Base-by-base conservation (phyloP, 1,139 yeast species). In the Scheffersomyces parashehatae region DNA sequence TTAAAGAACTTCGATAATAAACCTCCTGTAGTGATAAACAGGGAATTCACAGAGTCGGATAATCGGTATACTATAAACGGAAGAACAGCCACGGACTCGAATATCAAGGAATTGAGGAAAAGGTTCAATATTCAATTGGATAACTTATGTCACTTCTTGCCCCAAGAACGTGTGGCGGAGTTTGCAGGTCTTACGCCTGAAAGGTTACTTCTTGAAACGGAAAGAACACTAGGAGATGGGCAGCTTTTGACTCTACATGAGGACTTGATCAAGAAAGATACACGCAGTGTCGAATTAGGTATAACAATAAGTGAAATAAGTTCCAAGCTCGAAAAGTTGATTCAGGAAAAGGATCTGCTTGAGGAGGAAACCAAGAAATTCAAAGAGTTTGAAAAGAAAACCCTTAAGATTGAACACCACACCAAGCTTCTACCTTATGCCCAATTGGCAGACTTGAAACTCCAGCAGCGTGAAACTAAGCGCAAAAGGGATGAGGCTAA, bases 91-190 rank as follows among this genome's bases (percentile, higher is more conserved):
- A 65, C 73, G 1, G 86, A 81, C 46, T 59, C 60, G 26, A 67
- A 63, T 1, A 75, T 91, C 3, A 74, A 69, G 41, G 64, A 65
- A 5, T 45, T 76, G 1, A 72, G 88, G 26, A 62, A 64, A 15
- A 58, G 62, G 1, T 75, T 83, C 50, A 87, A 87, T 55, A 87
- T 95, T 47, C 98, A 93, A 58, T 73, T 95, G 45, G 95, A 89
- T 60, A 95, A 91, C 57, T 72, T 93, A 44, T 93, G 99, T 58
- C 98, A 93, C 59, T 95, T 95, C 59, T 67, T 95, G 41, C 97
- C 99, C 0, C 99, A 95, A 59, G 99, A 93, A 56, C 75, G 95
- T 51, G 99, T 93, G 7, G 93, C 96, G 1, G 91, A 89, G 52
- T 95, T 95, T 69, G 96, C 98, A 0, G 81, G 85, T 5, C 68